Evolutionary conservation across 306 rosid species (phyloP), one percentile per base, ranked within the genome.

Genomic region (Hylodesmum podocarpum): DNA sequence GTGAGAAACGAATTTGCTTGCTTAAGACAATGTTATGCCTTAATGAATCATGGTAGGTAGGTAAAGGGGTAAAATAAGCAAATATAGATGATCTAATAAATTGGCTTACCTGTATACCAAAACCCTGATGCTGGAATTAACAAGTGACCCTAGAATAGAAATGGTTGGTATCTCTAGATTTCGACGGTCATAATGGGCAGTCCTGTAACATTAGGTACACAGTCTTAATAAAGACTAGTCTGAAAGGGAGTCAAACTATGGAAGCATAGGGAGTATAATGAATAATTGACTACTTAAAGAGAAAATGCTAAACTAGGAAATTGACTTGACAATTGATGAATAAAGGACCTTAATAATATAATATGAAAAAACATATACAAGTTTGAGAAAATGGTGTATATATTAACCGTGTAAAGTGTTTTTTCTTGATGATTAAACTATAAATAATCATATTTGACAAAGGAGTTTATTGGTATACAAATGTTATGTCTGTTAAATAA

Each of bases 101-200:
- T 11, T 8, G 7, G 19, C 14, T 22, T 50, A 86, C 86, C 87
- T 81, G 84, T 78, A 86, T 11, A 75, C 86, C 4, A 86, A n/a
- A 47, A 82, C 86, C 49, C 66, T 74, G 57, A 87, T 73, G 29
- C 74, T 81, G 37, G 77, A 82, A 27, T 44, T 57, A 8, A 82
- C 72, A 4, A 84, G 83, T 57, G 70, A 68, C 3, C 75, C 87
- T 8, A 87, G 65, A 25, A 82, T 37, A 27, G 47, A 49, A 57
- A 82, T 22, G 4, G 81, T 76, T 15, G 87, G 78, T 72, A 50
- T 36, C 62, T 76, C 81, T 27, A 57, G 24, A 39, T 82, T 80
- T 36, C 25, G 46, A 21, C 2, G 0, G 28, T 87, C 77, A 65
- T 87, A 87, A 6, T 41, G 12, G 13, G 73, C 13, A 46, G 79